These are phyloP conservation scores for Leccinum solheimii DNA, from an alignment of 1,284 basidiomycete species.

Conservation along the genomic window DNA sequence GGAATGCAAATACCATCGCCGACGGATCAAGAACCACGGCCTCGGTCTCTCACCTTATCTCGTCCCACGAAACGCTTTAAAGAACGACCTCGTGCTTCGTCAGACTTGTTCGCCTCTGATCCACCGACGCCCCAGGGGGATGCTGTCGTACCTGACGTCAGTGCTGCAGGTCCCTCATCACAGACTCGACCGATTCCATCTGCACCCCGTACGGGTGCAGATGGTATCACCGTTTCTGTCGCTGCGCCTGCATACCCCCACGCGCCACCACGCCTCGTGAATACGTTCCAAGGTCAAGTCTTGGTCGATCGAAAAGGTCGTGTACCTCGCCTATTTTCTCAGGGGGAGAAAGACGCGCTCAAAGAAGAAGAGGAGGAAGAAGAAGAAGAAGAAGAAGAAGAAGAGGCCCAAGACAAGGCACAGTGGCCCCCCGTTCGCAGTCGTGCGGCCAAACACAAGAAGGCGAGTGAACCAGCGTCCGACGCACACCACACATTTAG, in stretches of 20 bases:
- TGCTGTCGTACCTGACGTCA: not conserved
- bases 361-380: not conserved
- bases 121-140: slow-evolving; percentile 12
- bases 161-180: not conserved
- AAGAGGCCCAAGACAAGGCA: not conserved
- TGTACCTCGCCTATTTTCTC: slow-evolving; percentile 11
- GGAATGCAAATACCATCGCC: not conserved
- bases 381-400: not conserved
- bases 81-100: slow-evolving; percentile 11
- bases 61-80: slow-evolving; percentile 9
- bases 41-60: not conserved
- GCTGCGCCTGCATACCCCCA: not conserved
- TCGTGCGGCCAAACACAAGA: not conserved
- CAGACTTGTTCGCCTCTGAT: slow-evolving; percentile 24
- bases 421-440: slow-evolving; percentile 28
- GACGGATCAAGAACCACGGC: not conserved
- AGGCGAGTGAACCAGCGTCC: not conserved
- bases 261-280: slow-evolving; percentile 28
- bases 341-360: not conserved
- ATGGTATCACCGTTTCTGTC: not conserved
- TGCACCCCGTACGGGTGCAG: not conserved
- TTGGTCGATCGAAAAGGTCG: slow-evolving; percentile 27
- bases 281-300: slow-evolving; percentile 19
- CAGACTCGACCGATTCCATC: not conserved
- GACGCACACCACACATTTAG: slow-evolving; percentile 26